These are phyloP conservation scores for Alternaria gansuensis DNA, from an alignment of 2,329 filamentous ascomycete species.

Conservation along the genomic window DNA sequence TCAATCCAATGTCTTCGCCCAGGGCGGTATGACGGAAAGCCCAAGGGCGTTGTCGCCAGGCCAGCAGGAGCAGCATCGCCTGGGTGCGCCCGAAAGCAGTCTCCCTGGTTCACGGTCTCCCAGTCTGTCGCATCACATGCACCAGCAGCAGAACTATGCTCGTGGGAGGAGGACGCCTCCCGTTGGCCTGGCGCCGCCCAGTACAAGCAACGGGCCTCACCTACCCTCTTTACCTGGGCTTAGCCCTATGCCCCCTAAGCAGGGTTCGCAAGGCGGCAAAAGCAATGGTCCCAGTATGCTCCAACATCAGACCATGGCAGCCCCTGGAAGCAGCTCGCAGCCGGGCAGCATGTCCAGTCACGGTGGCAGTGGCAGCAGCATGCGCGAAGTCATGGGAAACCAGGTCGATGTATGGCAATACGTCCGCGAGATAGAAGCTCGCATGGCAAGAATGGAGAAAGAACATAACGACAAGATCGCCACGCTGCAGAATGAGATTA, in stretches of 20 bases:
- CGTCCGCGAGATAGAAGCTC: conserved; percentile 72
- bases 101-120: conserved; percentile 69
- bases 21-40: conserved; percentile 81
- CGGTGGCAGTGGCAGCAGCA: conserved; percentile 67
- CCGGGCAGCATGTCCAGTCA: conserved; percentile 63
- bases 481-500: conserved; percentile 57
- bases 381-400: conserved; percentile 72
- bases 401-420: conserved; percentile 72
- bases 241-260: conserved; percentile 45
- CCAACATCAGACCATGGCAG: conserved; percentile 51
- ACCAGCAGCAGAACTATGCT: conserved; percentile 69
- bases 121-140: conserved; percentile 70
- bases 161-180: conserved; percentile 67
- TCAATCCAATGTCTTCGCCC: conserved; percentile 70
- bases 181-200: conserved; percentile 52
- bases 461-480: conserved; percentile 59
- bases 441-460: conserved; percentile 58
- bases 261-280: conserved; percentile 45
- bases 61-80: conserved; percentile 61
- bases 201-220: conserved; percentile 55
- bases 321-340: conserved; percentile 57
- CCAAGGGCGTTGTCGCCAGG: conserved; percentile 83
- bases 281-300: conserved; percentile 53
- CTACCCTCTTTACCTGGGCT: conserved; percentile 56
- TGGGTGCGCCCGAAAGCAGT: conserved; percentile 61